Percentiles rank a stretch among this genome's conserved stretches.
Conservation (phyloP, 495 filamentous ascomycete species). For the Wilcoxina mikolae region DNA sequence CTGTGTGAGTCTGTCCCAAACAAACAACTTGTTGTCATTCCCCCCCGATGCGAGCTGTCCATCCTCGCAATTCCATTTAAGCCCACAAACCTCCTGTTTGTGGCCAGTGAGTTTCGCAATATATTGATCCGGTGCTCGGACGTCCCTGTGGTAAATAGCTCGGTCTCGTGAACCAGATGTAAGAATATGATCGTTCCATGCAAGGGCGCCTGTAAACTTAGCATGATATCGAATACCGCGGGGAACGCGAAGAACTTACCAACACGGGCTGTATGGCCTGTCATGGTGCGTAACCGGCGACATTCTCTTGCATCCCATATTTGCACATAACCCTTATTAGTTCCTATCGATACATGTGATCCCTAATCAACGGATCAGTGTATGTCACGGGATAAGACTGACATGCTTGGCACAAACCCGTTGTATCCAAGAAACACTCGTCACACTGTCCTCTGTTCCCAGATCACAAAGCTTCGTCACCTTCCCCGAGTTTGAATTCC, state of each 20-base stretch:
- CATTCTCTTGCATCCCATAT: slow-evolving; percentile 91
- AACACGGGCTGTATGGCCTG: slow-evolving; percentile 80
- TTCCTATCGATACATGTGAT: slow-evolving; percentile 88
- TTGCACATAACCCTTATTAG: slow-evolving; percentile 80
- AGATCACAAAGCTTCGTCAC: slow-evolving; percentile 90
- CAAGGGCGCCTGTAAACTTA: slow-evolving; percentile 44
- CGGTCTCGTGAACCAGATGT: slow-evolving; percentile 91
- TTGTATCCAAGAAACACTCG: slow-evolving; percentile 96
- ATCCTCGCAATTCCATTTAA: slow-evolving; percentile 92
- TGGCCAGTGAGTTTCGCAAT: slow-evolving; percentile 74
- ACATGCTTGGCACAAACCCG: slow-evolving; percentile 32
- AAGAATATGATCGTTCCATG: slow-evolving; percentile 96
- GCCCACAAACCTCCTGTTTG: slow-evolving; percentile 96
- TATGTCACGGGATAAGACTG: background rate
- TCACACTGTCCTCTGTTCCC: slow-evolving; percentile 72
- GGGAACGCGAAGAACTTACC: slow-evolving; percentile 30
- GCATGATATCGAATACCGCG: background rate
- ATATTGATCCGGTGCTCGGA: slow-evolving; percentile 83
- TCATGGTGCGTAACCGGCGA: slow-evolving; percentile 83
- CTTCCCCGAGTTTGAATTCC: slow-evolving; percentile 73
- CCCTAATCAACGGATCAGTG: slow-evolving; percentile 38
- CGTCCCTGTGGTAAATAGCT: slow-evolving; percentile 84
- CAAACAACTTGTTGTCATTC: slow-evolving; percentile 96
- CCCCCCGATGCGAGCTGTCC: slow-evolving; percentile 91
- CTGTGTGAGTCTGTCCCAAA: slow-evolving; percentile 86